Evolutionary conservation across 345 rosid species (phyloP).

Genomic region (Cardiospermum halicacabum): DNA sequence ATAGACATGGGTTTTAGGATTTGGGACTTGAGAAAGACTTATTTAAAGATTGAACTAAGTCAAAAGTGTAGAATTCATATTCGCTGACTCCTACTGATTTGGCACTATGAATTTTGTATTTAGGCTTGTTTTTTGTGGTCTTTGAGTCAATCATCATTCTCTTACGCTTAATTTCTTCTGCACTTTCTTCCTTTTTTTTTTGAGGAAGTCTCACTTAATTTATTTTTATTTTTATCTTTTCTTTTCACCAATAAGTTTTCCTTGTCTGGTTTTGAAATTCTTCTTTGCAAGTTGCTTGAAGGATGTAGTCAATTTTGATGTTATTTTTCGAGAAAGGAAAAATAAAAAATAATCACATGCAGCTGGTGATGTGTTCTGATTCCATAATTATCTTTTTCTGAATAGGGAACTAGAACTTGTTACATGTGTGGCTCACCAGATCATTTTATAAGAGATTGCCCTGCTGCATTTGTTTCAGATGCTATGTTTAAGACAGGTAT

Average conservation of each 20-base stretch:
- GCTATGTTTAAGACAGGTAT: conserved; percentile 36
- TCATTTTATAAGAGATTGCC: conserved; percentile 50
- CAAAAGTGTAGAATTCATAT: too few relatives aligned
- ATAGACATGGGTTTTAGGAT: too few relatives aligned
- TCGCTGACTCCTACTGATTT: too few relatives aligned
- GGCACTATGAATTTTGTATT: too few relatives aligned
- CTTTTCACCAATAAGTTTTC: too few relatives aligned
- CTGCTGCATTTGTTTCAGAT: conserved; percentile 24
- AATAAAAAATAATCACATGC: background rate
- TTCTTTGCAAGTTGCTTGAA: background rate
- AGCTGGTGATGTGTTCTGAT: background rate
- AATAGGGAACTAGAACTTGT: conserved; percentile 39
- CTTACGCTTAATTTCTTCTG: background rate
- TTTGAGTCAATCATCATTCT: too few relatives aligned
- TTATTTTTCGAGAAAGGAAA: background rate
- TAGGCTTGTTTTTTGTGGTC: too few relatives aligned
- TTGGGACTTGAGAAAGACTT: too few relatives aligned
- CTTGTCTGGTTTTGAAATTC: background rate
- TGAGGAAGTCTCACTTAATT: too few relatives aligned
- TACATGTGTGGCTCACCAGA: conserved; percentile 47
- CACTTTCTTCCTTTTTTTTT: background rate
- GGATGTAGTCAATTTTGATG: background rate
- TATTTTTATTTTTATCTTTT: background rate
- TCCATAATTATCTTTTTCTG: background rate
- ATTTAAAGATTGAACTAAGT: too few relatives aligned